Evolutionary conservation across 1,139 yeast genomes (phyloP).

Genomic region (Candida gigantensis): DNA sequence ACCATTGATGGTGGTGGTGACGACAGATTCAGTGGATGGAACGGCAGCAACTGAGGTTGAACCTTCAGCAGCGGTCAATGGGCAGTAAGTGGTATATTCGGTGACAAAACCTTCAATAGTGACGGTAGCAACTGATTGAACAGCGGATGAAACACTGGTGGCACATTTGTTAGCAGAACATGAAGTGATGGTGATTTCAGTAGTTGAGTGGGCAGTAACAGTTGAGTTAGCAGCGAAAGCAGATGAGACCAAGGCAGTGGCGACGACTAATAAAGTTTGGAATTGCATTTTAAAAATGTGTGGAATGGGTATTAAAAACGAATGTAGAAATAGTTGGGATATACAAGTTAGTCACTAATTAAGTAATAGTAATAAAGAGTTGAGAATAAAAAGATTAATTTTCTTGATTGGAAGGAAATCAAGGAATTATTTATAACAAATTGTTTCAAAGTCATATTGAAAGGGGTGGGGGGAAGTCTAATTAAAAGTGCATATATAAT

Average conservation of each 20-base stretch:
- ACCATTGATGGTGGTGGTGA: constrained; percentile 28
- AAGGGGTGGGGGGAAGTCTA: no score
- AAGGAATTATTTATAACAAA: no score
- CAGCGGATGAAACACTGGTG: constrained; percentile 24
- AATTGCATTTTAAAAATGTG: constrained; percentile 29
- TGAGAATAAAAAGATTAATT: constrained; percentile 1
- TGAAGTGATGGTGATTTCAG: constrained; percentile 44
- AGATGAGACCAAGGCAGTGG: constrained; percentile 30
- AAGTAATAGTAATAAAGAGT: background rate
- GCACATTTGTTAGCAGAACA: constrained; percentile 40
- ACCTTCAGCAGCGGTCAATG: constrained; percentile 25
- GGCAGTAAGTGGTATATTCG: constrained; percentile 52
- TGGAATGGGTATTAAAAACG: constrained; percentile 9
- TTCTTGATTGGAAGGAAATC: no score
- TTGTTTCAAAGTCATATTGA: no score
- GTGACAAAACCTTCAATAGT: constrained; percentile 46
- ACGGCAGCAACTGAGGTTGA: constrained; percentile 23
- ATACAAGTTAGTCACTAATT: background rate
- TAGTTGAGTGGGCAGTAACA: constrained; percentile 36
- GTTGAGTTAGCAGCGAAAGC: constrained; percentile 20
- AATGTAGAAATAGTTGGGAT: constrained; percentile 17
- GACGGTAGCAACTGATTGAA: constrained; percentile 36
- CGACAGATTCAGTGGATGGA: constrained; percentile 16
- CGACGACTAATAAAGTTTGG: constrained; percentile 28
- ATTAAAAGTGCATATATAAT: no score